Percentiles rank a stretch among this genome's conserved stretches.
Evolutionary conservation across 371 early-diverging fungal genomes (phyloP).

Genomic region (Rhizomucor pusillus): DNA sequence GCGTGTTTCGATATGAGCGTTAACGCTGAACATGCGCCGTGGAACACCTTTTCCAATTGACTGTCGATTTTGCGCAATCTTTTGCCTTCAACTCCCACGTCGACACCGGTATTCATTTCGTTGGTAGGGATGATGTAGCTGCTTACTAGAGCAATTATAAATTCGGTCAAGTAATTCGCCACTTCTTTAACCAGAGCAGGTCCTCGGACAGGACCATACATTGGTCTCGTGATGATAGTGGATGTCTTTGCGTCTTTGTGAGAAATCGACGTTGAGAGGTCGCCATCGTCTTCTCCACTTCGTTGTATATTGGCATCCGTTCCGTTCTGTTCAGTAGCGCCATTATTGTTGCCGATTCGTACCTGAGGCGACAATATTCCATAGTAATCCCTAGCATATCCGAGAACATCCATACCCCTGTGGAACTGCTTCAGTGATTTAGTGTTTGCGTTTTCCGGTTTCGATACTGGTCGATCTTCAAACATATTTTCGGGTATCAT

Average conservation of each 20-base stretch:
- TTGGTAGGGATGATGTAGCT: conserved; percentile 31
- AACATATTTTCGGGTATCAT: conserved; percentile 32
- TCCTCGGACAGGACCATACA: conserved; percentile 35
- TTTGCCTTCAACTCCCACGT: conserved; percentile 42
- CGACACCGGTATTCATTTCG: conserved; percentile 23
- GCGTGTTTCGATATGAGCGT: conserved; percentile 18
- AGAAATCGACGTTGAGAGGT: conserved; percentile 22
- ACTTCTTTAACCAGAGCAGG: conserved; percentile 32
- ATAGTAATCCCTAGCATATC: conserved; percentile 41
- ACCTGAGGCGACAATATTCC: conserved; percentile 13
- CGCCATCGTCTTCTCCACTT: conserved; percentile 37
- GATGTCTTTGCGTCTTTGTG: conserved; percentile 4
- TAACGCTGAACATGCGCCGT: conserved; percentile 24
- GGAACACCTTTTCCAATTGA: conserved; percentile 32
- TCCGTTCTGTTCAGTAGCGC: conserved; percentile 3
- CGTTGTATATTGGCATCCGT: neutral
- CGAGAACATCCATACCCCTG: conserved; percentile 23
- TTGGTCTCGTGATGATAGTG: conserved; percentile 22
- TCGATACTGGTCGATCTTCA: conserved; percentile 23
- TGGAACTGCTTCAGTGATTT: conserved; percentile 15
- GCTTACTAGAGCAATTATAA: conserved; percentile 29
- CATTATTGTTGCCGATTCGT: neutral
- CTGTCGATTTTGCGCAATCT: conserved; percentile 30
- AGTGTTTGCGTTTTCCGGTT: neutral
- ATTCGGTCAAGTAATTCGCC: conserved; percentile 20